Conservation (phyloP, 768 basidiomycete species). For the Lyophyllum shimeji region DNA sequence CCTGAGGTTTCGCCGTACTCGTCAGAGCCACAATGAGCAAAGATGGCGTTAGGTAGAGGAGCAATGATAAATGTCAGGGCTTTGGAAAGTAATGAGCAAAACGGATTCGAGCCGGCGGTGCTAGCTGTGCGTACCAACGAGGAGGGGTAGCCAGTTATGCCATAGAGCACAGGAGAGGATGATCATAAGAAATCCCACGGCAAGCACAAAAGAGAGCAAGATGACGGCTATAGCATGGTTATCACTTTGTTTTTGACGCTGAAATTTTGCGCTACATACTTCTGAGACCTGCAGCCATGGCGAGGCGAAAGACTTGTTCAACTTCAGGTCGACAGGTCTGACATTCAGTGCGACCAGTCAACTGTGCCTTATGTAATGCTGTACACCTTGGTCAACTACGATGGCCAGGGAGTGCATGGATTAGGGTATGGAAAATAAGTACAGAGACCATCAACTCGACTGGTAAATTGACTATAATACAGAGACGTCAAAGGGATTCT, state of each 20-base stretch:
- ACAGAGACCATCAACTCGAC: neutral
- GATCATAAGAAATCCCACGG: constrained; percentile 95
- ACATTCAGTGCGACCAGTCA: neutral
- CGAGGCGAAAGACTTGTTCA: neutral
- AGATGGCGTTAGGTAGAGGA: constrained; percentile 92
- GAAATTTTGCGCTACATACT: constrained; percentile 43
- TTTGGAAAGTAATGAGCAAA: constrained; percentile 28
- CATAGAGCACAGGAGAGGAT: constrained; percentile 96
- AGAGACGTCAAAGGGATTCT: constrained; percentile 2
- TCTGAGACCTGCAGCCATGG: constrained; percentile 70
- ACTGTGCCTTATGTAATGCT: constrained; percentile 7
- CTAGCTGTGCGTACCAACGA: constrained; percentile 74
- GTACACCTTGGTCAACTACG: neutral
- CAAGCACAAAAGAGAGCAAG: constrained; percentile 94
- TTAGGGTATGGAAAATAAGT: too few species aligned
- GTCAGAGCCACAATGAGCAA: constrained; percentile 88
- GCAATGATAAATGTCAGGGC: constrained; percentile 95
- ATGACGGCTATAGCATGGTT: constrained; percentile 71
- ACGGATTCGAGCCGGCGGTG: neutral
- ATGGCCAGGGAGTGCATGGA: too few species aligned
- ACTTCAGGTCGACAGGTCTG: neutral
- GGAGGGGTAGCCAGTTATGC: constrained; percentile 94
- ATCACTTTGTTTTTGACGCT: neutral
- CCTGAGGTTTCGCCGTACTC: constrained; percentile 78
- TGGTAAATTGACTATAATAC: constrained; percentile 8